Conservation (phyloP, 768 basidiomycete species). For the Rhizopogon vinicolor region DNA sequence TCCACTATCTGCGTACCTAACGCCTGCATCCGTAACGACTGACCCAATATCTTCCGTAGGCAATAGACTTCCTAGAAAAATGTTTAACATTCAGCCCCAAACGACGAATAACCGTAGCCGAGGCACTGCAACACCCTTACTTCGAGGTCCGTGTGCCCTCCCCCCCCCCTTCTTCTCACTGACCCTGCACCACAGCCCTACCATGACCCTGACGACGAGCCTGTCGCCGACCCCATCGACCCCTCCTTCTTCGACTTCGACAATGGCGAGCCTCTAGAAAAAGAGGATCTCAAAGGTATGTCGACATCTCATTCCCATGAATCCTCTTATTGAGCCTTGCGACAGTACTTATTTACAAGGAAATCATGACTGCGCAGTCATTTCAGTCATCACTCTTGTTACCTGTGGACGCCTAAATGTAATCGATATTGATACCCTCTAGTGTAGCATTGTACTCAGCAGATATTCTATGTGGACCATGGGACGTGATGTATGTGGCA, state of each 20-base stretch:
- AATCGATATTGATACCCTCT: background rate
- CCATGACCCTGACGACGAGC: slow-evolving; percentile 88
- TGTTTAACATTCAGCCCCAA: slow-evolving; percentile 85
- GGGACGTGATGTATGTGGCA: background rate
- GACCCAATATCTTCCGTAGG: slow-evolving; percentile 29
- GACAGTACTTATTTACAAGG: slow-evolving; percentile 43
- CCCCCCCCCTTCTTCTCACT: background rate
- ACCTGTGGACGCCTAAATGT: background rate
- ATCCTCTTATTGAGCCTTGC: background rate
- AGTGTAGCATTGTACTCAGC: background rate
- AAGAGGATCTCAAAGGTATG: slow-evolving; percentile 67
- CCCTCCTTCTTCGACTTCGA: slow-evolving; percentile 85
- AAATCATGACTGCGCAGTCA: slow-evolving; percentile 31
- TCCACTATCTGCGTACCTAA: background rate
- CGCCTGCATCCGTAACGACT: background rate
- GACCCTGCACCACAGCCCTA: slow-evolving; percentile 54
- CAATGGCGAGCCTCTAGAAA: slow-evolving; percentile 57
- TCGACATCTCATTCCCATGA: background rate
- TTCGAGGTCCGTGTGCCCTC: slow-evolving; percentile 51
- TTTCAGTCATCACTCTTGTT: background rate
- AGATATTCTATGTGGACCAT: background rate
- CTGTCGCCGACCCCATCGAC: slow-evolving; percentile 68
- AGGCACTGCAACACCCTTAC: slow-evolving; percentile 88
- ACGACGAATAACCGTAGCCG: slow-evolving; percentile 81
- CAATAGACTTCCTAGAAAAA: slow-evolving; percentile 74